Evolutionary conservation across 352 stramenopile species (phyloP).

Genomic region (Phytophthora pisi): DNA sequence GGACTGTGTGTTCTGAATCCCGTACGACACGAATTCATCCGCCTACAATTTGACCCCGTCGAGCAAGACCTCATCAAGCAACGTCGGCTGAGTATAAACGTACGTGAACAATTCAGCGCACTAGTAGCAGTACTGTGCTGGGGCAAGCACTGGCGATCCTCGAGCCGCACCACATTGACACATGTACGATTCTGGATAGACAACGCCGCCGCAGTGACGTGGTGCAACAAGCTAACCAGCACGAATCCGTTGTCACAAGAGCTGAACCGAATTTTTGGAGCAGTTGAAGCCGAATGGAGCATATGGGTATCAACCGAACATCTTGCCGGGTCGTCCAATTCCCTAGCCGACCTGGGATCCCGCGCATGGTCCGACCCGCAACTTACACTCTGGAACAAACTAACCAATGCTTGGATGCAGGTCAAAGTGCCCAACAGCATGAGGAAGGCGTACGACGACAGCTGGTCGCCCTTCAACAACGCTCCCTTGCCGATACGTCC

Average conservation of each 20-base stretch:
- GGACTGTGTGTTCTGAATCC: slow-evolving; percentile 29
- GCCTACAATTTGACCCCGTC: slow-evolving; percentile 17
- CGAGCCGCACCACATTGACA: too few relatives aligned
- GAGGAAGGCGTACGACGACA: slow-evolving; percentile 1
- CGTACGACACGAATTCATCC: background rate
- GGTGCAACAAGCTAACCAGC: background rate
- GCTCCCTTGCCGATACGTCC: slow-evolving; percentile 10
- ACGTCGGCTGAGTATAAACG: slow-evolving; percentile 19
- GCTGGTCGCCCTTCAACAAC: slow-evolving; percentile 9
- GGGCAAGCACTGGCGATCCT: background rate
- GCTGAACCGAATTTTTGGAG: too few relatives aligned
- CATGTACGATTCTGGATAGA: slow-evolving; percentile 12
- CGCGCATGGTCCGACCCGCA: background rate
- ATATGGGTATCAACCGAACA: background rate
- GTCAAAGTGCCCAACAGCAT: background rate
- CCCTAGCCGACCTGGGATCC: slow-evolving; percentile 3
- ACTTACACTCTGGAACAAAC: background rate
- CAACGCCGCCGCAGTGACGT: background rate
- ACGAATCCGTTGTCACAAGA: background rate
- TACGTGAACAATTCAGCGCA: slow-evolving; percentile 19
- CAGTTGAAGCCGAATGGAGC: too few relatives aligned
- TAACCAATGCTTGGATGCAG: slow-evolving; percentile 7
- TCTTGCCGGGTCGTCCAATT: background rate
- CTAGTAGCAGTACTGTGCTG: slow-evolving; percentile 1
- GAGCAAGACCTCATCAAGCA: slow-evolving; percentile 13